A percentile compares a stretch with the other conserved stretches of the same genome.
Evolutionary conservation across 2,329 filamentous ascomycete species (phyloP).

Genomic region (Ceratocystis eucalypticola): DNA sequence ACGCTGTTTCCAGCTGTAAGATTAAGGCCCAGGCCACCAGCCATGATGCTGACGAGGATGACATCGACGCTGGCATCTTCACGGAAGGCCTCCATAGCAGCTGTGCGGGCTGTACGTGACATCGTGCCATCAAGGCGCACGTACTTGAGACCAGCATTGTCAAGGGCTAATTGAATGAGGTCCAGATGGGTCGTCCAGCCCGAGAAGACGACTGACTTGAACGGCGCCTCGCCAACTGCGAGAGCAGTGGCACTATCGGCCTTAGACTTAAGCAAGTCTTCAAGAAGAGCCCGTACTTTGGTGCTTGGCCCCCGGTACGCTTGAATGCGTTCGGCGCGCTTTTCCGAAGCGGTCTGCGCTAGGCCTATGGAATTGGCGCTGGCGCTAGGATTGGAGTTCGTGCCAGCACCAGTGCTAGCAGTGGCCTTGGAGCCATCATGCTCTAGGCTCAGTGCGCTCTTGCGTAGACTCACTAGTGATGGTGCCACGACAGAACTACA

Average conservation of each 20-base stretch:
- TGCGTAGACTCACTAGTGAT: constrained; percentile 53
- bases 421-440: constrained; percentile 38
- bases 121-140: constrained; percentile 86
- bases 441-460: constrained; percentile 43
- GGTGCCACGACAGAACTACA: constrained; percentile 52
- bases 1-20: constrained; percentile 74
- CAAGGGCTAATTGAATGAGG: constrained; percentile 72
- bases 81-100: constrained; percentile 65
- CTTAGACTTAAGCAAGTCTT: constrained; percentile 55
- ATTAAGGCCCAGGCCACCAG: constrained; percentile 83
- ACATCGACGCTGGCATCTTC: constrained; percentile 58
- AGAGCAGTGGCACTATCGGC: constrained; percentile 43
- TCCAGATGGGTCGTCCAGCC: constrained; percentile 94
- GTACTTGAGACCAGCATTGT: constrained; percentile 51
- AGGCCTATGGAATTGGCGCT: background rate
- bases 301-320: constrained; percentile 78
- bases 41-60: constrained; percentile 83
- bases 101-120: constrained; percentile 57
- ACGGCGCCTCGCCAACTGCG: constrained; percentile 51
- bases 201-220: constrained; percentile 90
- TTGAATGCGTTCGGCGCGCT: constrained; percentile 26
- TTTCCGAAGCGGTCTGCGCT: constrained; percentile 21
- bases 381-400: constrained; percentile 17
- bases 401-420: constrained; percentile 20
- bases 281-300: constrained; percentile 71